A percentile compares a stretch with the other conserved stretches of the same genome.
Conservation (phyloP, 768 basidiomycete genomes). For the Zangia roseola region DNA sequence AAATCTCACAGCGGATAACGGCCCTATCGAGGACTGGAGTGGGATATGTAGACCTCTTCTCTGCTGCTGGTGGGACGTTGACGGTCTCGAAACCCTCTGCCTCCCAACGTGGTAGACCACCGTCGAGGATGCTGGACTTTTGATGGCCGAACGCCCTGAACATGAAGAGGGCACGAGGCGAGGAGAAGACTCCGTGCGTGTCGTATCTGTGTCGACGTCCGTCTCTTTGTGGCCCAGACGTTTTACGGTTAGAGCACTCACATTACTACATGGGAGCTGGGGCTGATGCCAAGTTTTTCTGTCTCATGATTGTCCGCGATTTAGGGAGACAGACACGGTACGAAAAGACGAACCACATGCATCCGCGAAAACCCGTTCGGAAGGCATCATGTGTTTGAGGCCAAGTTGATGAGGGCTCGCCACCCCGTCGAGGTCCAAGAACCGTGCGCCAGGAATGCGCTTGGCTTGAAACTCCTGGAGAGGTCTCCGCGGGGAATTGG, state of each 20-base stretch:
- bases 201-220: slow-evolving; percentile 65
- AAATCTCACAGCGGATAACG: slow-evolving; percentile 43
- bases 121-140: slow-evolving; percentile 85
- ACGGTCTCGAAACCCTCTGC: slow-evolving; percentile 62
- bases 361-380: slow-evolving; percentile 62
- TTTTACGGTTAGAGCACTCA: slow-evolving; percentile 33
- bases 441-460: slow-evolving; percentile 69
- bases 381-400: slow-evolving; percentile 94
- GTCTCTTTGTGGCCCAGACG: slow-evolving; percentile 5
- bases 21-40: slow-evolving; percentile 50
- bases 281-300: slow-evolving; percentile 73
- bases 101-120: slow-evolving; percentile 86
- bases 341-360: slow-evolving; percentile 65
- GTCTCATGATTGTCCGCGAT: slow-evolving; percentile 17
- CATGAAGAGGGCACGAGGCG: slow-evolving; percentile 91
- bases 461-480: slow-evolving; percentile 64
- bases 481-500: slow-evolving; percentile 71
- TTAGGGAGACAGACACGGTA: slow-evolving; percentile 5
- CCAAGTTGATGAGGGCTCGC: slow-evolving; percentile 73
- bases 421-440: slow-evolving; percentile 79
- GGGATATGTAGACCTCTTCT: slow-evolving; percentile 43
- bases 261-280: slow-evolving; percentile 81
- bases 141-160: slow-evolving; percentile 90
- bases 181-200: slow-evolving; percentile 84
- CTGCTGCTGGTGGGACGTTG: slow-evolving; percentile 24